phyloP scores from a whole-genome alignment of 352 stramenopile genomes.

The Phytophthora cactorum region DNA sequence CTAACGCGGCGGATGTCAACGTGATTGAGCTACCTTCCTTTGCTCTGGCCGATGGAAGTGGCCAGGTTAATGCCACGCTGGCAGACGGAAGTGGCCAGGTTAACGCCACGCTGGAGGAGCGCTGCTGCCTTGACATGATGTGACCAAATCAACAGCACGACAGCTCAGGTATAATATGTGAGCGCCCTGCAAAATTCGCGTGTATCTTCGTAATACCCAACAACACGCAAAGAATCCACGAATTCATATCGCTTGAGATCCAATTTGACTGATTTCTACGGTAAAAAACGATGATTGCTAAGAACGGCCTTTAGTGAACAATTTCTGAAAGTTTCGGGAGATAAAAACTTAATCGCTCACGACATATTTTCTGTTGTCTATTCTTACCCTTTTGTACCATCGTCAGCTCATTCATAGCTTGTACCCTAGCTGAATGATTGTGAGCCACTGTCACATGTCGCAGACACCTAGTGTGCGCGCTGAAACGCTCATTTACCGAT shows the following conservation, averaged over 20 bases:
- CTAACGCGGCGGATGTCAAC: not conserved
- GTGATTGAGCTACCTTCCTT: not conserved
- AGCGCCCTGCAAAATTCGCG: not conserved
- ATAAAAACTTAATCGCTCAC: too few species aligned
- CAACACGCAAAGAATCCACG: not conserved
- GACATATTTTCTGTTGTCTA: too few species aligned
- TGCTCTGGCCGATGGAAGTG: constrained; percentile 6
- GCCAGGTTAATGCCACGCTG: too few species aligned
- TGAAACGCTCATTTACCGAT: constrained; percentile 22
- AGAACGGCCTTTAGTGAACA: too few species aligned
- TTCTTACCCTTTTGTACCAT: too few species aligned
- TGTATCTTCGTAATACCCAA: not conserved
- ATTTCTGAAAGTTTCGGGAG: too few species aligned
- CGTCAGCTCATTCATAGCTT: too few species aligned
- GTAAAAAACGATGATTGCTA: too few species aligned
- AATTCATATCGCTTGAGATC: too few species aligned
- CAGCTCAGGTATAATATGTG: not conserved
- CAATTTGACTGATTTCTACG: too few species aligned
- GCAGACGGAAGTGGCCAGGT: too few species aligned
- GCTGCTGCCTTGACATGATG: constrained; percentile 22
- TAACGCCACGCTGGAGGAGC: constrained; percentile 27
- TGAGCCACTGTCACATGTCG: constrained; percentile 15
- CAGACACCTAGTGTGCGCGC: not conserved
- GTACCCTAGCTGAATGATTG: constrained; percentile 3
- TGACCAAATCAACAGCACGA: not conserved